Base-by-base conservation (phyloP, 306 rosid genomes). In the Rosa rugosa region DNA sequence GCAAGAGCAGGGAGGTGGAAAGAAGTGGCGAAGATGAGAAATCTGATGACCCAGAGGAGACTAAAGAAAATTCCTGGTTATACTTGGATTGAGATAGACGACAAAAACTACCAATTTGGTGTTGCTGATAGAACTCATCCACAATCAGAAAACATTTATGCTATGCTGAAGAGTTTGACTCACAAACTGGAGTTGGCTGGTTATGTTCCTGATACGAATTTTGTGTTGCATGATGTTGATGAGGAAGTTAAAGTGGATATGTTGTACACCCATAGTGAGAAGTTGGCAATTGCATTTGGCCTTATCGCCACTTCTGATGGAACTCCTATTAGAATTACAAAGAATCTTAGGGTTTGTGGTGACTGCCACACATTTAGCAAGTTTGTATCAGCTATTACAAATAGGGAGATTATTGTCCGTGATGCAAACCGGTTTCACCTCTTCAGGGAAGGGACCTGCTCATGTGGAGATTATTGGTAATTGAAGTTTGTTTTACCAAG, bases 201-300 rank as follows among this genome's bases (percentile, higher is more conserved):
- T 60, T 91, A 85, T 80, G 84, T 88, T 4, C 96, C 96, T 10
- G 88, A 87, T 76, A 91, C 87, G 20, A 85, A 84, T 57, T 90
- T 82, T 80, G 93, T 91, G 78, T 83, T 89, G 78, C 91, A 93
- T 76, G 98, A 91, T 80, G 93, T 90, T 79, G 98, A 91, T 34
- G 97, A 90, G 78, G 93, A 90, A 81, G 90, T 80, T 63, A 90
- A 91, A 89, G 70, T 81, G 69, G 87, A 84, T 41, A 87, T 90
- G 85, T 80, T 93, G 73, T 87, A 86, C 72, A 25, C 89, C 12
- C 98, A 91, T 51, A 86, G 94, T 82, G 96, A 90, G 81, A 91
- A 91, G 84, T 77, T 93, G 82, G 97, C 97, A 41, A 87, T 91
- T 78, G 89, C 96, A 80, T 93, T 90, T 80, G 97, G 95, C 57